Evolutionary conservation across 1,284 basidiomycete species (phyloP), one percentile per base, ranked within the genome.

Genomic region (Moesziomyces sp.): DNA sequence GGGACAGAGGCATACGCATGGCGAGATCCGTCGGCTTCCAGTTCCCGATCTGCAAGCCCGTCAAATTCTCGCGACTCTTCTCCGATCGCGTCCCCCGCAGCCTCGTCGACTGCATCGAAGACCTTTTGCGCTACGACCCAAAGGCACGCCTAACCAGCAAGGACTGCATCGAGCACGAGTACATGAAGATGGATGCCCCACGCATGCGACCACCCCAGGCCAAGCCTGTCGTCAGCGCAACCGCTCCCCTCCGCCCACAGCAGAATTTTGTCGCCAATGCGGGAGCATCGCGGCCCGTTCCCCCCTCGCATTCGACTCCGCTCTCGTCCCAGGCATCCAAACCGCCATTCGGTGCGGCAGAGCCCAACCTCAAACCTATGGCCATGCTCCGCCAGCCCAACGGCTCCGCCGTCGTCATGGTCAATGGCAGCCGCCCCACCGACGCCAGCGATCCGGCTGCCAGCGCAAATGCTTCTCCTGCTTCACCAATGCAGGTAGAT

Each of bases 101-200:
- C 48, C 87, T 99, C 48, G 87, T 99, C 76, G 91, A 97, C 78
- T 96, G 94, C 85, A 96, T 99, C 80, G 88, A 90, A 44, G 93
- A 95, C 81, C 88, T 98, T 18, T 88, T 99, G 58, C 92, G 91
- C 78, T 99, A 97, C 85, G 93, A 99, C 82, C 96, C 97, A 16
- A 90, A 90, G 46, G 86, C 88, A 50, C 90, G 97, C 38, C 86
- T 97, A 55, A 97, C 93, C 6, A 92, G 93, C 66, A 88, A 88
- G 30, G 89, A 95, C 83, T 97, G 94, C 83, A 86, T 97, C 58
- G 88, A 93, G 42, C 95, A 98, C 85, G 88, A 90, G 18, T 99
- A 97, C 86, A 90, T 97, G 71, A 87, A 88, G 61, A 91, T 87
- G 48, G 87, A 88, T 86, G 66, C 89, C 84, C 85, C 91, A 18